phyloP scores from a whole-genome alignment of 768 basidiomycete genomes.

The Mycena latifolia region DNA sequence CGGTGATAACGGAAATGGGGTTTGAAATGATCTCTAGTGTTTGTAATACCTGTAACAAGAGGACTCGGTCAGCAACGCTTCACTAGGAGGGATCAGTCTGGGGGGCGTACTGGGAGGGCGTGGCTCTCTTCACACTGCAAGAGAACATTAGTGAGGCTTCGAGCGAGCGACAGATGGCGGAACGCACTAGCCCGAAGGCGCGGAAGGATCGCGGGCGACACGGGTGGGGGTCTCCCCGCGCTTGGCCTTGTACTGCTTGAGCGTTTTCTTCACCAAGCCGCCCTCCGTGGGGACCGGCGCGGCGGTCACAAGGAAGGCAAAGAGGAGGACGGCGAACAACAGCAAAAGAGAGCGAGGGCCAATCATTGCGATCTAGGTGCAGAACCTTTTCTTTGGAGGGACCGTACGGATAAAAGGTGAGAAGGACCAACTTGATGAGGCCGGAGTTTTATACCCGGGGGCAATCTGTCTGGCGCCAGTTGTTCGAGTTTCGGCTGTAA shows the following conservation, averaged over 20 bases:
- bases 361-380: slow-evolving; percentile 25
- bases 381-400: slow-evolving; percentile 3
- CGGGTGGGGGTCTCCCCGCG: slow-evolving; percentile 37
- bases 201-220: slow-evolving; percentile 22
- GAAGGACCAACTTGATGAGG: not conserved
- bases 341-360: slow-evolving; percentile 33
- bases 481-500: slow-evolving; percentile 10
- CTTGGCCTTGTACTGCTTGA: slow-evolving; percentile 44
- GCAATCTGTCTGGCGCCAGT: slow-evolving; percentile 1
- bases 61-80: not conserved
- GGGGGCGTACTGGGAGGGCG: slow-evolving; percentile 35
- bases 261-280: slow-evolving; percentile 32
- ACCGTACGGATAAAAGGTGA: not conserved
- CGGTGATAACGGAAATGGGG: not conserved
- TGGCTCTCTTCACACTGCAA: slow-evolving; percentile 26
- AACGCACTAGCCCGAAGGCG: slow-evolving; percentile 32
- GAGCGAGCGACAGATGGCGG: not conserved
- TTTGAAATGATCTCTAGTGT: slow-evolving; percentile 9
- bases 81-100: not conserved
- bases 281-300: slow-evolving; percentile 36
- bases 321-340: slow-evolving; percentile 39
- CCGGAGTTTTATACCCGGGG: slow-evolving; percentile 17
- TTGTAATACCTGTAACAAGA: slow-evolving; percentile 20
- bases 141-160: slow-evolving; percentile 6
- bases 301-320: slow-evolving; percentile 37